These are phyloP conservation scores for Arthrobotrys sphaeroides DNA, from an alignment of 2,329 filamentous ascomycete genomes.

Conservation along the genomic window DNA sequence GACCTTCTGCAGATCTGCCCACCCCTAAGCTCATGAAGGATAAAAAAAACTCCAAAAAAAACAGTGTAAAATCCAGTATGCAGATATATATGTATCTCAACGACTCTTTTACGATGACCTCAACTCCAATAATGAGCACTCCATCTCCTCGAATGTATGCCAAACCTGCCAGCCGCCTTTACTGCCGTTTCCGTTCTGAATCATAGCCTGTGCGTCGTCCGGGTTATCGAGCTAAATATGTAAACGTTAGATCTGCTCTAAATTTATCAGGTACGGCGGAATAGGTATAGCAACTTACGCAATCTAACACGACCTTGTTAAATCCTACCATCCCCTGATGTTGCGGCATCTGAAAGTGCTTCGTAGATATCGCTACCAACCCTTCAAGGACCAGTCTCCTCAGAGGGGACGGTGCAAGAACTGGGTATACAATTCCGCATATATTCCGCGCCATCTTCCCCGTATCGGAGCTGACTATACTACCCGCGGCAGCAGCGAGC, in stretches of 20 bases:
- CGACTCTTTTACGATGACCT: conserved; percentile 18
- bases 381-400: conserved; percentile 26
- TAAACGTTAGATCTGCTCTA: background rate
- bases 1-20: too few species aligned
- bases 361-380: conserved; percentile 30
- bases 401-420: conserved; percentile 23
- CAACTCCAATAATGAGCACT: conserved; percentile 39
- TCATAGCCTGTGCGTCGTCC: conserved; percentile 29
- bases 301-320: conserved; percentile 42
- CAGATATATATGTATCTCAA: background rate
- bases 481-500: background rate
- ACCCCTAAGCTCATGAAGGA: too few species aligned
- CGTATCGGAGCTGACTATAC: background rate
- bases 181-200: conserved; percentile 1
- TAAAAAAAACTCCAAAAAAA: conserved; percentile 8
- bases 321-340: conserved; percentile 26
- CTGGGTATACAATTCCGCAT: conserved; percentile 33
- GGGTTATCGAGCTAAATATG: conserved; percentile 17
- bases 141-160: conserved; percentile 52
- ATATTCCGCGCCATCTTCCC: conserved; percentile 1
- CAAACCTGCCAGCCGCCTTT: conserved; percentile 41
- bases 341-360: conserved; percentile 52
- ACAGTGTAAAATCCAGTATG: background rate
- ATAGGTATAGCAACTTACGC: conserved; percentile 26
- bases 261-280: background rate